Evolutionary conservation across 257 asterid genomes (phyloP).

Genomic region (Parsonsia alboflavescens): DNA sequence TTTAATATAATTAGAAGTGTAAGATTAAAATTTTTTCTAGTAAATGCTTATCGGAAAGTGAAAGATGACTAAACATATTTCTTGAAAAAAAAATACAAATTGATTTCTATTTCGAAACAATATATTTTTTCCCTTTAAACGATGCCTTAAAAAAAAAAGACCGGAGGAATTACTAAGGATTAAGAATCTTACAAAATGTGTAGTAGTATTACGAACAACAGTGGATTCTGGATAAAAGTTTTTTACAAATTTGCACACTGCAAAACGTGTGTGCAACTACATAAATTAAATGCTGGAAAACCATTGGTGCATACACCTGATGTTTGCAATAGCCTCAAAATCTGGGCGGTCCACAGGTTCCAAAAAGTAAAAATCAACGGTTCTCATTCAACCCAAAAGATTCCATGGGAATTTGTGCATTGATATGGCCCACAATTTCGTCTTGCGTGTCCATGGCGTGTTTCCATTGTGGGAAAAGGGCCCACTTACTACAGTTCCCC

Average conservation of each 20-base stretch:
- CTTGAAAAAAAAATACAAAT: no score
- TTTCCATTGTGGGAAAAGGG: conserved; percentile 26
- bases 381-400: background rate
- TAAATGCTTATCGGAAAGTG: no score
- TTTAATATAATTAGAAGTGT: no score
- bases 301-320: background rate
- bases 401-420: conserved; percentile 2
- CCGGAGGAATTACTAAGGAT: no score
- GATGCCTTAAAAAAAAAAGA: no score
- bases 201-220: no score
- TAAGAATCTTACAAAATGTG: no score
- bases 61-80: no score
- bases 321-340: background rate
- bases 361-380: background rate
- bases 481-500: conserved; percentile 21
- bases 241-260: background rate
- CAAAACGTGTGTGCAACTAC: background rate
- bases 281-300: background rate
- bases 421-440: conserved; percentile 5
- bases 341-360: background rate
- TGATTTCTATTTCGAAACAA: no score
- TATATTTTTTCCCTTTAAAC: no score
- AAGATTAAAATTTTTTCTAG: no score
- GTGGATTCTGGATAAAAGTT: no score
- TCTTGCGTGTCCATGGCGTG: conserved; percentile 46